Percentiles rank a stretch among this genome's conserved stretches.
Conservation (phyloP, 257 asterid species). For the Cynanchum wilfordii region DNA sequence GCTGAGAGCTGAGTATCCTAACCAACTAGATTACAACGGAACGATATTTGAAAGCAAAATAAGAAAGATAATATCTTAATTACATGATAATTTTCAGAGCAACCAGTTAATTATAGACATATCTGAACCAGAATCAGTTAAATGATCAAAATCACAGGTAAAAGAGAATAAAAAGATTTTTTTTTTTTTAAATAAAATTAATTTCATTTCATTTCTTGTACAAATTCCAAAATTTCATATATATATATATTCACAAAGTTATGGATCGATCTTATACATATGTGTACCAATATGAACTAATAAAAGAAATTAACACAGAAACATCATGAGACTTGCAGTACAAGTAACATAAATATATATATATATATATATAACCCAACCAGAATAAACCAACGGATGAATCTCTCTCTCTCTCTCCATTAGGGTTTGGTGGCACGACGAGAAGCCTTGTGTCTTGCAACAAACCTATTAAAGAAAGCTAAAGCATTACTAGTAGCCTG, state of each 20-base stretch:
- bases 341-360: background rate
- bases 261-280: slow-evolving; percentile 10
- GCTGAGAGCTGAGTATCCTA: slow-evolving; percentile 98
- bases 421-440: slow-evolving; percentile 7
- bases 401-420: too few relatives aligned
- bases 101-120: too few relatives aligned
- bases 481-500: slow-evolving; percentile 52
- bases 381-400: too few relatives aligned
- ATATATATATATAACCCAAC: too few relatives aligned
- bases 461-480: slow-evolving; percentile 51
- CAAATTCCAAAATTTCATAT: slow-evolving; percentile 25
- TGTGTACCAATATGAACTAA: background rate
- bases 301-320: background rate
- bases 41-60: too few relatives aligned
- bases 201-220: background rate
- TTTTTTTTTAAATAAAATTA: too few relatives aligned
- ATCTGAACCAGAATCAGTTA: too few relatives aligned
- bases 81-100: background rate
- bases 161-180: background rate
- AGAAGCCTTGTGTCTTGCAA: slow-evolving; percentile 36
- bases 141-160: too few relatives aligned
- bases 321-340: background rate
- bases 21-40: slow-evolving; percentile 97
- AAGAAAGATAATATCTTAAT: too few relatives aligned
- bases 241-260: slow-evolving; percentile 25